These are phyloP conservation scores for Barnettozyma populi DNA, from an alignment of 805 yeast species.

Conservation along the genomic window DNA sequence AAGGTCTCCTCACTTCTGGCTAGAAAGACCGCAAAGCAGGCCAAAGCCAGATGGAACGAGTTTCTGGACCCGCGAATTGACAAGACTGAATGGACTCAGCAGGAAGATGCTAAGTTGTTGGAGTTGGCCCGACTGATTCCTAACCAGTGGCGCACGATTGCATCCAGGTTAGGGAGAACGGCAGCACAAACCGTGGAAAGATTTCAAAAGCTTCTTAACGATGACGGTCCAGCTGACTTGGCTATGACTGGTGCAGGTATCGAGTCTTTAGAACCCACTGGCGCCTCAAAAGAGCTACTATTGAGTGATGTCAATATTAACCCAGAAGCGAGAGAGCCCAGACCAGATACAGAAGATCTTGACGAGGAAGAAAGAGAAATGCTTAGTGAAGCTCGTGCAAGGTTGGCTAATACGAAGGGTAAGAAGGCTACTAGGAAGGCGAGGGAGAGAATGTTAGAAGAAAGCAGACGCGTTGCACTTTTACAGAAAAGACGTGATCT, in stretches of 20 bases:
- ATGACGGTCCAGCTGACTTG: constrained; percentile 28
- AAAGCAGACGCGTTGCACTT: constrained; percentile 67
- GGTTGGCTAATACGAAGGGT: constrained; percentile 89
- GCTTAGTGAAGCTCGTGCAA: constrained; percentile 91
- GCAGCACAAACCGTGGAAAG: constrained; percentile 84
- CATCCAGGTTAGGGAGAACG: constrained; percentile 74
- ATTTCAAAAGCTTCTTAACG: constrained; percentile 66
- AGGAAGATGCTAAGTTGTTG: constrained; percentile 71
- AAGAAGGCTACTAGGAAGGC: constrained; percentile 89
- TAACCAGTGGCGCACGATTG: constrained; percentile 93
- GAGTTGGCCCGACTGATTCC: constrained; percentile 68
- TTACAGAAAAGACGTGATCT: constrained; percentile 77
- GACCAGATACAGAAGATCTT: constrained; percentile 73
- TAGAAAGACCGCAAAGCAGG: constrained; percentile 85
- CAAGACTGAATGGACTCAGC: constrained; percentile 61
- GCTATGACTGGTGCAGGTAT: constrained; percentile 47
- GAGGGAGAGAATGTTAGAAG: constrained; percentile 76
- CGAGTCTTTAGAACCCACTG: constrained; percentile 39
- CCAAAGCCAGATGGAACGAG: constrained; percentile 89
- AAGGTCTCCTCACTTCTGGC: constrained; percentile 82
- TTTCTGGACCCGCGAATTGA: constrained; percentile 72
- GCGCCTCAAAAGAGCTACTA: constrained; percentile 27
- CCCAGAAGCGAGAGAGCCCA: constrained; percentile 75
- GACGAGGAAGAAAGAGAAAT: constrained; percentile 88
- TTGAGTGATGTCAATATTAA: constrained; percentile 60